A percentile compares a stretch with the other conserved stretches of the same genome.
phyloP scores from a whole-genome alignment of 2,329 filamentous ascomycete genomes.

The Harringtonia lauricola region DNA sequence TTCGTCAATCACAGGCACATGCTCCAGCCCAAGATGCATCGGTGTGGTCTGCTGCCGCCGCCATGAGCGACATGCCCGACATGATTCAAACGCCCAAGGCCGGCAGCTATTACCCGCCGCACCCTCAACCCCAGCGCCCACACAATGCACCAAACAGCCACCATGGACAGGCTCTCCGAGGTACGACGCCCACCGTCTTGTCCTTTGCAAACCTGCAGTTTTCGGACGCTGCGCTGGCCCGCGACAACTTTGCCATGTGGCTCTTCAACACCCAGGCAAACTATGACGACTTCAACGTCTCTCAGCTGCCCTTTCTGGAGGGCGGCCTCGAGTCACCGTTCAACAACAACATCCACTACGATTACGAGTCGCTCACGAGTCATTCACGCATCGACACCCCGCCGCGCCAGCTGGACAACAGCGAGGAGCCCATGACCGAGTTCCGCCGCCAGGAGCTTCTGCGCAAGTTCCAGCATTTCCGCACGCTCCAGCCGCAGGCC shows the following conservation, averaged over 20 bases:
- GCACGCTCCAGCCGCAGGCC: constrained; percentile 29
- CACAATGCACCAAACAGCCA: too few species aligned
- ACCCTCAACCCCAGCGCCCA: too few species aligned
- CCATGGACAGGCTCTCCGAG: not conserved
- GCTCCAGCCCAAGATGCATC: too few species aligned
- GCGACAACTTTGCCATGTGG: constrained; percentile 39
- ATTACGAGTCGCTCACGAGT: constrained; percentile 37
- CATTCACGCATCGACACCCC: constrained; percentile 34
- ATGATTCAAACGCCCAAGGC: too few species aligned
- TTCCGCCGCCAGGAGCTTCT: constrained; percentile 33
- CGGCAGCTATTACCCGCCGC: too few species aligned
- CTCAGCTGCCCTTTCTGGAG: constrained; percentile 34
- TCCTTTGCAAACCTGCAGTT: constrained; percentile 18
- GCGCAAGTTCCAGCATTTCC: constrained; percentile 30
- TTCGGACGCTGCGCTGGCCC: constrained; percentile 23
- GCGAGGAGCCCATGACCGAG: constrained; percentile 33
- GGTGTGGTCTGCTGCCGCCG: too few species aligned
- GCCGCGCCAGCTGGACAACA: constrained; percentile 23
- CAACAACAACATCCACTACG: constrained; percentile 39
- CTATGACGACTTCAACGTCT: constrained; percentile 30
- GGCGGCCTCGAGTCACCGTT: constrained; percentile 39
- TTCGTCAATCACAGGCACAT: not conserved
- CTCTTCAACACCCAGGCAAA: constrained; percentile 34
- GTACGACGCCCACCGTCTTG: too few species aligned
- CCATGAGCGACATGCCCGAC: too few species aligned